Base-by-base conservation (phyloP, 768 basidiomycete genomes). In the Heimioporus sp. region DNA sequence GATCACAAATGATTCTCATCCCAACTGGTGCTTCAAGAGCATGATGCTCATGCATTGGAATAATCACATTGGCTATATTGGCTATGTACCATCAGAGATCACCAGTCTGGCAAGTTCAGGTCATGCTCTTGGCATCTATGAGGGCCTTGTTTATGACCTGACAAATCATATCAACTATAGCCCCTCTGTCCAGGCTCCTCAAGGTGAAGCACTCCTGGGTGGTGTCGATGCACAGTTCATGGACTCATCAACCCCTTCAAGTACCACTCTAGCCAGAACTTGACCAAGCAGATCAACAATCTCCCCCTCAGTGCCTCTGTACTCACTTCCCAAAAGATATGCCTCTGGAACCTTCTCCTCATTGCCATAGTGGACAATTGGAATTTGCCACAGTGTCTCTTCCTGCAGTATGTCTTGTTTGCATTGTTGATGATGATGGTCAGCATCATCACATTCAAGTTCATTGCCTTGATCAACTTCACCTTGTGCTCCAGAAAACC, bases 1-100 rank as follows among this genome's bases (percentile, higher is more conserved):
- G 0, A 85, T 77, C 65, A 87, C 86, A 34, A 88, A 85, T 53
- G 96, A 98, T 63, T 87, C 88, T 0, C 83, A 96, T 10, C 96
- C 97, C 0, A 97, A 99, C 65, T 99, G 97, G 97, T 99, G 98
- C 69, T 94, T 90, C 58, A 89, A 98, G 72, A 78, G 76, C 53
- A 98, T 99, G 97, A 89, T 90, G 3, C 68, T 81, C 65, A 87
- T 99, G 87, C 89, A 96, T 8, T 97, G 87, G 76, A 86, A 83
- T 48, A 83, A 83, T 60, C 89, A 95, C 36, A 80, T 85, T 37
- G 97, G 97, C 0, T 98, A 95, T 66, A 64, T 96, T 46, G 96
- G 94, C 0, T 87, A 82, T 64, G 90, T 89, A 0, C 83, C 86
- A 13, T 81, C 81, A 62, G 84, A 87, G 54, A 81, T 97, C 65